Evolutionary conservation across 257 asterid genomes (phyloP), one percentile per base, ranked within the genome.

Genomic region (Penstemon newberryi): DNA sequence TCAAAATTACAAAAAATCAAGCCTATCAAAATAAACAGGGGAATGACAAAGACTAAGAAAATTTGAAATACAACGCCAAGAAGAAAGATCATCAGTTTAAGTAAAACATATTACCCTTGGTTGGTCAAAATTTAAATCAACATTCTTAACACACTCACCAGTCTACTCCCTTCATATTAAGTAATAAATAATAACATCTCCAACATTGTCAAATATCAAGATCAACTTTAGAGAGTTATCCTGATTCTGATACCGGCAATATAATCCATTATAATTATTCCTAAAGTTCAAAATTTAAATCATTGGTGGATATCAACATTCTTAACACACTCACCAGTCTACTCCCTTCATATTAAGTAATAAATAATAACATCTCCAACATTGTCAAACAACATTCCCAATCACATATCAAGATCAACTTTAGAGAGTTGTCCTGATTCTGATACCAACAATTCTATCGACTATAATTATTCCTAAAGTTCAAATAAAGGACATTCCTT

Each of bases 21-120:
- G 58, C 39, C 8, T 15, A 46, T 13, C 40, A 46, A 3, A 42
- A 56, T 83, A 78, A 65, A 57, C 12, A 47, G 36, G 53, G 77
- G 86, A 12, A 8, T 3, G 60, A 15, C 1, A 11, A 70, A 10
- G 51, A 11, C 18, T 61, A 42, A 6, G 37, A 15, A 15, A 37
- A 56, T 5, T 36, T 36, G 1, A 69, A 13, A 69, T 33, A n/a
- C 5, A 56, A n/a, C 13, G 43, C 0, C 53, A 5, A 25, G 33
- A 25, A 25, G 33, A 25, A 25, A 25, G 33, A 2, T 25, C 33
- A 10, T 38, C 41, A 45, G 55, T 42, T 55, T 8, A 11, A 67
- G 12, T 9, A 12, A 12, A 33, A 66, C 70, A 44, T 56, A 39
- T 43, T 55, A 3, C 6, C 55, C 56, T 33, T 67, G 33, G 15